phyloP scores from a whole-genome alignment of 2,329 filamentous ascomycete genomes.

The Cytospora mali region DNA sequence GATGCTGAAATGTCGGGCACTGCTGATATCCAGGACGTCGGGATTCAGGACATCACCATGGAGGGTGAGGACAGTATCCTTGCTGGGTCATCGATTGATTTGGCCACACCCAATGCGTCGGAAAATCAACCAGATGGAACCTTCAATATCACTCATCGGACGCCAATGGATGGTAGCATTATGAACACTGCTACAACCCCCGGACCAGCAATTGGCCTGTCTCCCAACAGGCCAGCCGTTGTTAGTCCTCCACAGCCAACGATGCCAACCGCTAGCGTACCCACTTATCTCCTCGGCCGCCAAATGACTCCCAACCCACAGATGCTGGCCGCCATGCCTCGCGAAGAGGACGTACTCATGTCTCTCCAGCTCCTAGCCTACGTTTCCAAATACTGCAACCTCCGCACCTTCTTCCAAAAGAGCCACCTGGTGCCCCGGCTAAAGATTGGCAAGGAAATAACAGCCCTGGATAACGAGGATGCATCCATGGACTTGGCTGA shows the following conservation, averaged over 20 bases:
- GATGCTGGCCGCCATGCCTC: slow-evolving; percentile 86
- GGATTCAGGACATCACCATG: slow-evolving; percentile 80
- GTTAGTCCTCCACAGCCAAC: slow-evolving; percentile 75
- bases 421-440: slow-evolving; percentile 92
- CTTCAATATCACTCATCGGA: slow-evolving; percentile 91
- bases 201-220: slow-evolving; percentile 71
- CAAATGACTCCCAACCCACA: slow-evolving; percentile 69
- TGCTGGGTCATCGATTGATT: slow-evolving; percentile 71
- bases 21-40: slow-evolving; percentile 79
- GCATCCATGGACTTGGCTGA: slow-evolving; percentile 43
- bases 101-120: slow-evolving; percentile 77
- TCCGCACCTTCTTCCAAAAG: slow-evolving; percentile 92
- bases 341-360: slow-evolving; percentile 98
- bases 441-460: slow-evolving; percentile 84
- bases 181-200: slow-evolving; percentile 70
- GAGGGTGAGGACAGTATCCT: slow-evolving; percentile 81
- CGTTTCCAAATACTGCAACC: slow-evolving; percentile 97
- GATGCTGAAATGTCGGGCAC: slow-evolving; percentile 80
- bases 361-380: slow-evolving; percentile 95
- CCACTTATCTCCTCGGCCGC: slow-evolving; percentile 78
- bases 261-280: slow-evolving; percentile 70
- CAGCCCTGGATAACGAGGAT: slow-evolving; percentile 74
- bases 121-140: slow-evolving; percentile 86
- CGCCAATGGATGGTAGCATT: slow-evolving; percentile 81
- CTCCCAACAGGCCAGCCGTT: slow-evolving; percentile 70